These are phyloP conservation scores for Podospora australis DNA, from an alignment of 495 filamentous ascomycete genomes.

Conservation along the genomic window DNA sequence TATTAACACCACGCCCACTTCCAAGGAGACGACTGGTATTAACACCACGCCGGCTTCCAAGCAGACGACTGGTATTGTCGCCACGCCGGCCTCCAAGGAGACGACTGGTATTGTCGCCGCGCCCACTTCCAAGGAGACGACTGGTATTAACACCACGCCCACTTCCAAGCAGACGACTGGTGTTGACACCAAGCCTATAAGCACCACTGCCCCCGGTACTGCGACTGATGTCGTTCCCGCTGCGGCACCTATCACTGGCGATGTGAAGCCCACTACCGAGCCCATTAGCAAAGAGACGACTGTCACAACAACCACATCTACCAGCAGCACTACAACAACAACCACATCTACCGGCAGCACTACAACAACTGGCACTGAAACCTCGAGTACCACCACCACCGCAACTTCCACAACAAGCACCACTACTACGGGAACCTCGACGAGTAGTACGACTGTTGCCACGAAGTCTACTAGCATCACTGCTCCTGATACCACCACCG, in stretches of 20 bases:
- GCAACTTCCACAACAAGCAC: not conserved
- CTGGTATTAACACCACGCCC: not conserved
- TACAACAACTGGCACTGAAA: not conserved
- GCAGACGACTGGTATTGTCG: not conserved
- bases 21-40: not conserved
- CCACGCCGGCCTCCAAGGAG: not conserved
- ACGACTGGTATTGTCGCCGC: not conserved
- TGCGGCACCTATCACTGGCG: not conserved
- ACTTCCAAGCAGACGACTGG: conserved; percentile 6
- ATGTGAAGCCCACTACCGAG: not conserved
- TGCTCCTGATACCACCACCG: not conserved
- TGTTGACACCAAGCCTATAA: conserved; percentile 3
- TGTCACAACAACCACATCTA: not conserved
- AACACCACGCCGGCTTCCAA: too few species aligned
- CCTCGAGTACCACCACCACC: not conserved
- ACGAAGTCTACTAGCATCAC: not conserved
- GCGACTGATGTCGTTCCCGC: not conserved
- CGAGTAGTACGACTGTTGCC: not conserved
- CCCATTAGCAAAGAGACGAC: not conserved
- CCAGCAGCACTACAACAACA: not conserved
- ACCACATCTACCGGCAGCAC: not conserved
- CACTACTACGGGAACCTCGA: not conserved
- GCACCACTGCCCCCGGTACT: conserved; percentile 3
- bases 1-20: not conserved
- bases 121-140: conserved; percentile 1